Base-by-base conservation (phyloP, 2,329 filamentous ascomycete species). In the Phialophora verrucosa region DNA sequence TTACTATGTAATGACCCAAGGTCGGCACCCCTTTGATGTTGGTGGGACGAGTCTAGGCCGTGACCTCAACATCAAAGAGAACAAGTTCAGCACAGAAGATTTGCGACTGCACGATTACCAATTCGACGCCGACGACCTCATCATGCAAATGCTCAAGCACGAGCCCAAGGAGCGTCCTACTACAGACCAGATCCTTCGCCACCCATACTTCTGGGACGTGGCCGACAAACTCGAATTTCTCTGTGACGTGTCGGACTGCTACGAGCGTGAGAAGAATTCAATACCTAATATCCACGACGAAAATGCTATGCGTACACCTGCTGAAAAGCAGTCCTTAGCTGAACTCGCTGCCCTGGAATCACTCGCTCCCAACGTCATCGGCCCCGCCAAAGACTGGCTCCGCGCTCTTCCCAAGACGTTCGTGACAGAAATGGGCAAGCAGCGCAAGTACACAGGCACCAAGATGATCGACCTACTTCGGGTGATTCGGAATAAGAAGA, bases 241-340 rank as follows among this genome's bases (percentile, higher is more conserved):
- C n/a, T 97, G 93, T 75, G 93, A 97, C 70, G 93, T 96, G 8
- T 97, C 93, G 0, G 95, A 99, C 76, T 92, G 96, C 76, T 98
- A 97, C 75, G 95, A 99, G 77, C 92, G 95, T 71, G 94, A 98
- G 76, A 88, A 89, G 0, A 70, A 72, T 42, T 69, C 66, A 3
- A 69, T 72, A 63, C 64, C 53, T 35, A 72, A 72, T 49, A 70
- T 71, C 53, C 64, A 67, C 44, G 70, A 72, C 32, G 67, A 71
- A 53, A 70, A 62, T 25, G 69, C 68, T 11, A 42, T 68, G 14
- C 65, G 71, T 31, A 68, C 71, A 12, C 58, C 65, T 2, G 58
- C 65, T 10, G 71, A 73, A 44, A 64, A 59, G 38, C 58, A 54
- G 14, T 62, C 67, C 35, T 59, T 73, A 6, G 76, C 79, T 38